Evolutionary conservation across 2,329 filamentous ascomycete genomes (phyloP).

Genomic region (Exophiala oligosperma): DNA sequence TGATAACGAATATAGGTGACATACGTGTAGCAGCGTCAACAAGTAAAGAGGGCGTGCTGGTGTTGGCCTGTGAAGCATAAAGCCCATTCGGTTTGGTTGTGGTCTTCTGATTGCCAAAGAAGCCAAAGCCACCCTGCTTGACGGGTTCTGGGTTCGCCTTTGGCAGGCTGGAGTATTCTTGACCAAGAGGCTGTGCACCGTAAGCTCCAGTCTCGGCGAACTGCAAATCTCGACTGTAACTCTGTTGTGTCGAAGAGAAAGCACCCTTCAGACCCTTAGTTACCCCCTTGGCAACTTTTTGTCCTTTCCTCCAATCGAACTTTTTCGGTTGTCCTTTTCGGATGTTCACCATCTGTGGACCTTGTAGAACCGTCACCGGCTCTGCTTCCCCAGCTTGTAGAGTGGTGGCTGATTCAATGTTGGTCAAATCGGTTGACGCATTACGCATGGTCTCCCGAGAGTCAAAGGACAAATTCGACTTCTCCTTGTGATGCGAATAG

Average conservation of each 20-base stretch:
- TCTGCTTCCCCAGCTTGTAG: slow-evolving; percentile 68
- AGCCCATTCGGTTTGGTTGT: slow-evolving; percentile 32
- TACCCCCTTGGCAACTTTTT: slow-evolving; percentile 90
- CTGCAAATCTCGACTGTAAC: slow-evolving; percentile 46
- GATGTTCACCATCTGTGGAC: slow-evolving; percentile 93
- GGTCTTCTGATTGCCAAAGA: slow-evolving; percentile 61
- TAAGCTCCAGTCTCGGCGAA: slow-evolving; percentile 68
- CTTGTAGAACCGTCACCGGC: slow-evolving; percentile 59
- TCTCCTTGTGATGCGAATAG: slow-evolving; percentile 57
- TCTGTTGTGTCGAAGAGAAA: slow-evolving; percentile 67
- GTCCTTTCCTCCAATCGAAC: slow-evolving; percentile 98
- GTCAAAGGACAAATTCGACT: slow-evolving; percentile 47
- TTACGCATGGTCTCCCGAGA: slow-evolving; percentile 42
- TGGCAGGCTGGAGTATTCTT: slow-evolving; percentile 33
- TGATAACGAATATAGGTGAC: slow-evolving; percentile 18
- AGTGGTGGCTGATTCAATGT: slow-evolving; percentile 61
- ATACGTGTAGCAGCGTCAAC: slow-evolving; percentile 42
- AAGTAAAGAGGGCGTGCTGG: slow-evolving; percentile 43
- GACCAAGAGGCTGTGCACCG: slow-evolving; percentile 50
- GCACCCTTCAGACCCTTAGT: slow-evolving; percentile 92
- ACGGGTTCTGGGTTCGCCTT: slow-evolving; percentile 40
- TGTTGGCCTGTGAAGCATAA: slow-evolving; percentile 42
- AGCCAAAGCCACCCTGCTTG: slow-evolving; percentile 64
- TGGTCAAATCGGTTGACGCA: slow-evolving; percentile 46
- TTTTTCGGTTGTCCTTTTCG: slow-evolving; percentile 92